phyloP scores from a whole-genome alignment of 2,329 filamentous ascomycete species.

The Pleoardoris graminearum region DNA sequence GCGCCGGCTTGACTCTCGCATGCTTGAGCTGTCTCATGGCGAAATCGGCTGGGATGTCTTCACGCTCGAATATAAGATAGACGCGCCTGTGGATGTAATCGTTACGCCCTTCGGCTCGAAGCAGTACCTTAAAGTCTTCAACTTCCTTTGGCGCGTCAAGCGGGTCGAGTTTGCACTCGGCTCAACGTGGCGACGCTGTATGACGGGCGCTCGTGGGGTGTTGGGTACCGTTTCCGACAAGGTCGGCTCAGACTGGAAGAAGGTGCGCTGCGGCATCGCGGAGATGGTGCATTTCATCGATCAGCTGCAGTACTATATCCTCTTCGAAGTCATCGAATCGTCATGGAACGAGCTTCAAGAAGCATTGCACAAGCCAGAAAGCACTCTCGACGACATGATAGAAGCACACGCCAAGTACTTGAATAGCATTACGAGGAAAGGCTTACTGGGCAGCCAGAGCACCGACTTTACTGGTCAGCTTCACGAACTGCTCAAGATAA shows the following conservation, averaged over 20 bases:
- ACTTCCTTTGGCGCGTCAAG: slow-evolving; percentile 98
- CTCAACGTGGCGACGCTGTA: slow-evolving; percentile 91
- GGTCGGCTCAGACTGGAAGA: slow-evolving; percentile 83
- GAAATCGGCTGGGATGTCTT: slow-evolving; percentile 99
- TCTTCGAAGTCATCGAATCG: slow-evolving; percentile 97
- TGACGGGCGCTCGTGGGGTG: slow-evolving; percentile 92
- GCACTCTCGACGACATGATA: slow-evolving; percentile 93
- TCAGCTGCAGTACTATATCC: slow-evolving; percentile 96
- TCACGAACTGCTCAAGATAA: slow-evolving; percentile 87
- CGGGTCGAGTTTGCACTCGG: slow-evolving; percentile 92
- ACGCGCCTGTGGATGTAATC: slow-evolving; percentile 93
- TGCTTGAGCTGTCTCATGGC: slow-evolving; percentile 93
- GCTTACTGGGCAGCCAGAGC: slow-evolving; percentile 74
- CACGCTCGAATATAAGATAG: slow-evolving; percentile 97
- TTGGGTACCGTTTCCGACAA: slow-evolving; percentile 74
- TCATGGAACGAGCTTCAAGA: slow-evolving; percentile 90
- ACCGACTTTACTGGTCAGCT: slow-evolving; percentile 85
- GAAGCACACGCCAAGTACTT: slow-evolving; percentile 88
- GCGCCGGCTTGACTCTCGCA: slow-evolving; percentile 89
- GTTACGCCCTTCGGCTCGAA: slow-evolving; percentile 94
- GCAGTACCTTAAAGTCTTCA: slow-evolving; percentile 98
- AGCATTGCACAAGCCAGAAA: slow-evolving; percentile 79
- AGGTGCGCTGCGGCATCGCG: slow-evolving; percentile 81
- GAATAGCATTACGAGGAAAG: slow-evolving; percentile 93
- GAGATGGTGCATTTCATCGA: slow-evolving; percentile 99